Percentiles rank a stretch among this genome's conserved stretches.
These are phyloP conservation scores for Amphichorda felina DNA, from an alignment of 2,329 filamentous ascomycete genomes.

Conservation along the genomic window DNA sequence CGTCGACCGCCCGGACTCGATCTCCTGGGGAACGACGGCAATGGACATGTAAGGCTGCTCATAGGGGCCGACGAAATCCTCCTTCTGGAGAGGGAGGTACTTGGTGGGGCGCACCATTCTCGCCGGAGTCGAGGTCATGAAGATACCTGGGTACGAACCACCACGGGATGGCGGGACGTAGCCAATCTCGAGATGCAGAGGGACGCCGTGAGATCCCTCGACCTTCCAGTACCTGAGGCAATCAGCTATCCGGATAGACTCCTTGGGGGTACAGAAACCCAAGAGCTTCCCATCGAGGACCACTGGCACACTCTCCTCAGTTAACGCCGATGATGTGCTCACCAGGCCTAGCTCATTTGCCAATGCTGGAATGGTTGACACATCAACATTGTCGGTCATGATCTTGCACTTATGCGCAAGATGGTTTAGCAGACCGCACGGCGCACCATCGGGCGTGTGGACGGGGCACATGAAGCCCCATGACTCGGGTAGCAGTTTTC, in stretches of 20 bases:
- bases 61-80: conserved; percentile 83
- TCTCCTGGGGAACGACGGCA: conserved; percentile 77
- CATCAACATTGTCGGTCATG: conserved; percentile 63
- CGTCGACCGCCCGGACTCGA: conserved; percentile 77
- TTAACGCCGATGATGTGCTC: conserved; percentile 62
- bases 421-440: conserved; percentile 91
- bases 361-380: conserved; percentile 60
- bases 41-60: conserved; percentile 99
- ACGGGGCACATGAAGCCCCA: conserved; percentile 98
- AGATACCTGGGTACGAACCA: conserved; percentile 93
- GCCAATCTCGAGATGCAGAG: conserved; percentile 78
- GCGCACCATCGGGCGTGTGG: conserved; percentile 91
- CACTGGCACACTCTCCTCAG: conserved; percentile 75
- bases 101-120: conserved; percentile 87
- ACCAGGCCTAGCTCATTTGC: conserved; percentile 72
- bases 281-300: conserved; percentile 84
- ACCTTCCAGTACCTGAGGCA: conserved; percentile 94
- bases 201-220: conserved; percentile 68
- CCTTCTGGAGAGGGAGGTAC: conserved; percentile 75
- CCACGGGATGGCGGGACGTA: conserved; percentile 79
- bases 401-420: conserved; percentile 91
- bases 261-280: conserved; percentile 79
- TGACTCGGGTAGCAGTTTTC: conserved; percentile 89
- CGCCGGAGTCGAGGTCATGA: conserved; percentile 77
- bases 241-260: conserved; percentile 72